Base-by-base conservation (phyloP, 805 yeast species). In the Ogataea haglerorum region DNA sequence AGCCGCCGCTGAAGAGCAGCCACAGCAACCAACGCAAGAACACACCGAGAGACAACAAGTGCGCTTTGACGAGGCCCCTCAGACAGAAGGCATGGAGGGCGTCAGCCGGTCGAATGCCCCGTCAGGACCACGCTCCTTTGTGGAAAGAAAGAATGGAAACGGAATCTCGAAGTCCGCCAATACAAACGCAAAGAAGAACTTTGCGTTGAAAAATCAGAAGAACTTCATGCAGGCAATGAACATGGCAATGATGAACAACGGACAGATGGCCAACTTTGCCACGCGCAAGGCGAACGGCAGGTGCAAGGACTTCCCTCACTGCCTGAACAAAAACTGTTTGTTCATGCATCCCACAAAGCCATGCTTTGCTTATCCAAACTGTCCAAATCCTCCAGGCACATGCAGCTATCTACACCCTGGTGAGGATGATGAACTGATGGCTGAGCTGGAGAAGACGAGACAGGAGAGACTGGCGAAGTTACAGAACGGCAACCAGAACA, bases 381-480 rank as follows among this genome's bases (percentile, higher is more conserved):
- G 96, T 65, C 73, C 86, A 18, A 82, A 83, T 52, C 75, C 82
- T 3, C 81, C 84, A 25, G 95, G 95, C 9, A 85, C 93, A 0
- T 88, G 96, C 65, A 80, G 78, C 49, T 86, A 68, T 54, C 67
- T 89, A 50, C 96, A 88, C 60, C 90, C 95, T 9, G 85, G 85
- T 45, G 88, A 88, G 65, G 96, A 88, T 61, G 84, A 75, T 52
- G 85, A 70, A 24, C 68, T 85, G 53, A 76, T 83, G 65, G 78
- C 76, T 27, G 85, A 80, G 57, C 68, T 82, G 38, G 88, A 80
- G 53, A 78, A 73, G 51, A 75, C 79, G 6, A 81, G 75, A 56
- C 53, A 51, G 25, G 48, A 46, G 36, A 47, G 53, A 47, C 40
- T 46, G 5, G 38, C 48, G 5, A 53, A 49, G 32, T 30, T 43